Percentiles rank a stretch among this genome's conserved stretches.
These are phyloP conservation scores for Aspergillus sclerotialis DNA, from an alignment of 2,329 filamentous ascomycete species.

Conservation along the genomic window DNA sequence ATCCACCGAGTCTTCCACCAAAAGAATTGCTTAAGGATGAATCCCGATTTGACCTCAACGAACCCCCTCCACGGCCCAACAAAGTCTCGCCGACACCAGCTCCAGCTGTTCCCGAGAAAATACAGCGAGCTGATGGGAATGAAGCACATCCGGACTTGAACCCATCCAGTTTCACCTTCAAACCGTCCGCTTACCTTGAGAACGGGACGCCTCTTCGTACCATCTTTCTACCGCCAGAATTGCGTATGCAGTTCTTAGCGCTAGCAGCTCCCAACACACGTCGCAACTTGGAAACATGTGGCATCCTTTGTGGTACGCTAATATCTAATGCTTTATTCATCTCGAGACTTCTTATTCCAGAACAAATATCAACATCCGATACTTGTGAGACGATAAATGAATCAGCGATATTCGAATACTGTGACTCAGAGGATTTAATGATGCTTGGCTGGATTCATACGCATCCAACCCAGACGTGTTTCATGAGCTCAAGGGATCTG, in stretches of 20 bases:
- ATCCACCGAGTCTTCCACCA: slow-evolving; percentile 33
- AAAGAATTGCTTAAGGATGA: slow-evolving; percentile 21
- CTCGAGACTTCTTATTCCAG: slow-evolving; percentile 78
- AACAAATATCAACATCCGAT: slow-evolving; percentile 82
- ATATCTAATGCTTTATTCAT: slow-evolving; percentile 94
- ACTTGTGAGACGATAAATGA: slow-evolving; percentile 94
- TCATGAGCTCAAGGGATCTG: slow-evolving; percentile 90
- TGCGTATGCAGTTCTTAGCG: slow-evolving; percentile 68
- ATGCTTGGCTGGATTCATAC: slow-evolving; percentile 97
- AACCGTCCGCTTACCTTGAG: slow-evolving; percentile 80
- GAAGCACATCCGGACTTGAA: slow-evolving; percentile 21
- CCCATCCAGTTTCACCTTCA: slow-evolving; percentile 64
- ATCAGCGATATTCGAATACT: slow-evolving; percentile 77
- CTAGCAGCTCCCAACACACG: slow-evolving; percentile 70
- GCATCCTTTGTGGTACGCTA: slow-evolving; percentile 82
- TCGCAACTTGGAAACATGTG: slow-evolving; percentile 85
- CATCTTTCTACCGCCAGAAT: slow-evolving; percentile 71
- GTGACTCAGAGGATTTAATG: slow-evolving; percentile 73
- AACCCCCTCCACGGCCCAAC: slow-evolving; percentile 18
- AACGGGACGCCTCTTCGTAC: slow-evolving; percentile 80
- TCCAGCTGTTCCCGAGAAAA: slow-evolving; percentile 21
- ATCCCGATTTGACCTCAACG: slow-evolving; percentile 11
- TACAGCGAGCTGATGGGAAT: slow-evolving; percentile 8
- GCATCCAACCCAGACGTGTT: slow-evolving; percentile 92
- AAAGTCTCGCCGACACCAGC: slow-evolving; percentile 14